A percentile compares a stretch with the other conserved stretches of the same genome.
Conservation (phyloP, 129 eudicot species). For the Kitagawia praeruptora region DNA sequence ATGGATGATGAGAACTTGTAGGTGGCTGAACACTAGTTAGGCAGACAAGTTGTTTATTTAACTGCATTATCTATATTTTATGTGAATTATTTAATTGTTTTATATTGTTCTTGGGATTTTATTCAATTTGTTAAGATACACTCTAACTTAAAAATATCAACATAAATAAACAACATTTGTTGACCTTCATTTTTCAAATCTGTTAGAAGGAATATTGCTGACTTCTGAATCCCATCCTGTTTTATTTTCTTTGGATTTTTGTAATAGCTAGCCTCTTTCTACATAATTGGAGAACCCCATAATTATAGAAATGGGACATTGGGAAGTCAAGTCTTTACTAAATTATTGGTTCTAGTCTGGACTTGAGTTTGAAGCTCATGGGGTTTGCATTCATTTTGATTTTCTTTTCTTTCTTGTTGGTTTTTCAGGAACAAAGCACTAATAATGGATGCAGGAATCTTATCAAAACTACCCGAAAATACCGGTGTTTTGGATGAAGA, state of each 20-base stretch:
- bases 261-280: conserved; percentile 10
- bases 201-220: conserved; percentile 27
- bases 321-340: background rate
- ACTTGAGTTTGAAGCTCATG: background rate
- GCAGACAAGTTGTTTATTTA: conserved; percentile 20
- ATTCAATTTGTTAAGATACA: conserved; percentile 4
- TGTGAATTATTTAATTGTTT: background rate
- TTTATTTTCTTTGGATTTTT: conserved; percentile 27
- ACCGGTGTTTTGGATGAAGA: conserved; percentile 28
- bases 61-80: background rate
- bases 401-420: conserved; percentile 14
- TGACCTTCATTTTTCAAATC: conserved; percentile 27
- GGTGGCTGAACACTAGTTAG: conserved; percentile 27
- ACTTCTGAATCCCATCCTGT: conserved; percentile 33
- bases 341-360: background rate
- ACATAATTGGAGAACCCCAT: conserved; percentile 11
- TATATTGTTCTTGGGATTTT: background rate
- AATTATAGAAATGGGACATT: background rate
- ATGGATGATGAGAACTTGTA: conserved; percentile 33
- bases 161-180: conserved; percentile 21
- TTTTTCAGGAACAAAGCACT: conserved; percentile 79
- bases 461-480: conserved; percentile 43
- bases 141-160: background rate
- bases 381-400: conserved; percentile 1
- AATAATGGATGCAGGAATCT: conserved; percentile 80